These are phyloP conservation scores for Termitomyces titanicus DNA, from an alignment of 768 basidiomycete species.

Conservation along the genomic window DNA sequence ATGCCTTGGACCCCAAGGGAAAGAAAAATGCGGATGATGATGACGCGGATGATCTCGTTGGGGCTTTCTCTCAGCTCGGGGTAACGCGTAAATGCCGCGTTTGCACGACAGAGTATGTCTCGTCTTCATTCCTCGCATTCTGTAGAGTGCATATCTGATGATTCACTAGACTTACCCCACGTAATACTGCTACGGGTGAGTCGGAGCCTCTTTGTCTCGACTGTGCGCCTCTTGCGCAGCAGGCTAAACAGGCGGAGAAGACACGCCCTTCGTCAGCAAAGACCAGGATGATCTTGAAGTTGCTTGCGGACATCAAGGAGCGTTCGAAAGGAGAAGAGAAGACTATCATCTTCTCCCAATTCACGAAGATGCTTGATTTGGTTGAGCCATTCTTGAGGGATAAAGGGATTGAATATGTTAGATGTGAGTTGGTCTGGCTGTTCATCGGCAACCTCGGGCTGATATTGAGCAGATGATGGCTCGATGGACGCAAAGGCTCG, in stretches of 20 bases:
- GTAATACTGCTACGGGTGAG: constrained; percentile 34
- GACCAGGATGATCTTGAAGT: constrained; percentile 74
- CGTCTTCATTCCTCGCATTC: not conserved
- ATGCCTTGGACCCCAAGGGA: constrained; percentile 68
- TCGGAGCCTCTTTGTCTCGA: constrained; percentile 50
- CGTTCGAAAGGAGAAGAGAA: constrained; percentile 67
- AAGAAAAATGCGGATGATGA: constrained; percentile 51
- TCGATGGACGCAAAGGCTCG: constrained; percentile 76
- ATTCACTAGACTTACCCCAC: constrained; percentile 30
- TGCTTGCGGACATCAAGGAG: constrained; percentile 63
- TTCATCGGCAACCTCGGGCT: constrained; percentile 6
- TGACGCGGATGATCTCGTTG: constrained; percentile 72
- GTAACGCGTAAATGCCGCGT: constrained; percentile 75
- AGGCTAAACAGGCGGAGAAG: constrained; percentile 42
- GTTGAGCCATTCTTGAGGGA: constrained; percentile 80
- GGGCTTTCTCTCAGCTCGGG: constrained; percentile 66
- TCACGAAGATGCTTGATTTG: constrained; percentile 83
- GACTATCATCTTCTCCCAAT: constrained; percentile 96
- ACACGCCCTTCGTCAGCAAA: constrained; percentile 81
- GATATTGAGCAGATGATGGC: constrained; percentile 74
- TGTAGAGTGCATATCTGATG: constrained; percentile 2
- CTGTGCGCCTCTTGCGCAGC: constrained; percentile 52
- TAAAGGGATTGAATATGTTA: constrained; percentile 66
- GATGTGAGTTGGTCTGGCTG: constrained; percentile 62
- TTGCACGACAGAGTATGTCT: constrained; percentile 59